Evolutionary conservation across 1,139 yeast genomes (phyloP).

Genomic region (Candida mesenterica): DNA sequence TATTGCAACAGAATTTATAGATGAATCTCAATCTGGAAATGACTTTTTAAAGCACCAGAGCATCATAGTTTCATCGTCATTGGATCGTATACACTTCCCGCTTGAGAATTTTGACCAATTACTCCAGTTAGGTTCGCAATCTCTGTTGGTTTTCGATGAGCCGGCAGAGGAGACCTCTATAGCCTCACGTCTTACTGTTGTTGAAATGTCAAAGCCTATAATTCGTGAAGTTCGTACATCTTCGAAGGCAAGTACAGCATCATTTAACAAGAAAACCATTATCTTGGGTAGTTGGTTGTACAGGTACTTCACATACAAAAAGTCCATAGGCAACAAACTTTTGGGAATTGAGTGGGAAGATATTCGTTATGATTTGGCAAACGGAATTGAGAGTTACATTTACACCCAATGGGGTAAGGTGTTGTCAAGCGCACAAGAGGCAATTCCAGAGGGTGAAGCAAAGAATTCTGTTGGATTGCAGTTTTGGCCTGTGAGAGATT

Average conservation of each 20-base stretch:
- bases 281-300: conserved; percentile 33
- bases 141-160: conserved; percentile 2
- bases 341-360: conserved; percentile 49
- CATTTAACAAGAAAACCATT: conserved; percentile 28
- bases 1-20: not conserved
- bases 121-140: conserved; percentile 5
- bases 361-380: conserved; percentile 37
- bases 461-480: conserved; percentile 15
- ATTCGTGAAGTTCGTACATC: conserved; percentile 31
- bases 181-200: conserved; percentile 20
- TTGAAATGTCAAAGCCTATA: conserved; percentile 29
- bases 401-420: conserved; percentile 37
- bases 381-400: conserved; percentile 37
- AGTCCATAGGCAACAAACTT: conserved; percentile 37
- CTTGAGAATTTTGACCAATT: conserved; percentile 19
- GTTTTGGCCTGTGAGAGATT: conserved; percentile 37
- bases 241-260: conserved; percentile 30
- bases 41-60: not conserved
- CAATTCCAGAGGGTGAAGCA: conserved; percentile 6
- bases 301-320: conserved; percentile 41
- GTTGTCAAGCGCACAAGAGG: conserved; percentile 12
- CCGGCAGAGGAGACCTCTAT: conserved; percentile 20
- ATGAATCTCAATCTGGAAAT: not conserved
- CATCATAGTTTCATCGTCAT: not conserved
- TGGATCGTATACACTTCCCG: conserved; percentile 21